These are phyloP conservation scores for Wolfiporia cocos DNA, from an alignment of 1,284 basidiomycete species.

Conservation along the genomic window DNA sequence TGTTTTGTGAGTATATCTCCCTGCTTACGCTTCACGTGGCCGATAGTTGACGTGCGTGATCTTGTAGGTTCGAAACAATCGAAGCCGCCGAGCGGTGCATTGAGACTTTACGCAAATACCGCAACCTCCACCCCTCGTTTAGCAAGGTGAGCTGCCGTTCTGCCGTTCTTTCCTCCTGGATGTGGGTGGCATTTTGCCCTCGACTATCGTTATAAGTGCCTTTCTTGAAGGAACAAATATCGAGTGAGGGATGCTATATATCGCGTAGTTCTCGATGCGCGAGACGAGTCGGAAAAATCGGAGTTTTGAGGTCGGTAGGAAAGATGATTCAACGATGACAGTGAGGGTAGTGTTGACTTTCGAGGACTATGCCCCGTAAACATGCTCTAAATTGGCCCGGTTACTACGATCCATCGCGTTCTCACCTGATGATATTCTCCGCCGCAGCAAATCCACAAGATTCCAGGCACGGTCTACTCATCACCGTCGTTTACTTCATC, in stretches of 20 bases:
- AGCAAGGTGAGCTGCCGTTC: slow-evolving; percentile 36
- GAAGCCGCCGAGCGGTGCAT: slow-evolving; percentile 68
- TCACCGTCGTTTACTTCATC: slow-evolving; percentile 12
- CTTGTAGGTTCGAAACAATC: slow-evolving; percentile 50
- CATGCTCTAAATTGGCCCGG: too few relatives aligned
- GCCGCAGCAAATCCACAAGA: slow-evolving; percentile 74
- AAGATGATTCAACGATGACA: too few relatives aligned
- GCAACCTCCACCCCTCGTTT: slow-evolving; percentile 74
- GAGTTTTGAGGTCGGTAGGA: too few relatives aligned
- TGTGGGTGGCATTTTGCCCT: too few relatives aligned
- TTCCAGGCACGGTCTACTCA: slow-evolving; percentile 60
- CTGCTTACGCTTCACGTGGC: neutral
- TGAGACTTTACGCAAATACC: slow-evolving; percentile 52
- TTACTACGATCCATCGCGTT: too few relatives aligned
- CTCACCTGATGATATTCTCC: neutral
- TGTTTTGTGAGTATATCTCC: slow-evolving; percentile 50
- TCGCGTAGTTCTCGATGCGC: too few relatives aligned
- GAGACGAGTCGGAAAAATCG: too few relatives aligned
- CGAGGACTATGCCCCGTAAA: too few relatives aligned
- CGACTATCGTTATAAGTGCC: too few relatives aligned
- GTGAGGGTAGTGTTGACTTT: too few relatives aligned
- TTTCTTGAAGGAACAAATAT: too few relatives aligned
- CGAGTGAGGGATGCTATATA: too few relatives aligned
- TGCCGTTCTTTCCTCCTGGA: neutral
- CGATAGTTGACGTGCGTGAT: neutral